phyloP scores from a whole-genome alignment of 106 monocot genomes.

The Vanilla planifolia region DNA sequence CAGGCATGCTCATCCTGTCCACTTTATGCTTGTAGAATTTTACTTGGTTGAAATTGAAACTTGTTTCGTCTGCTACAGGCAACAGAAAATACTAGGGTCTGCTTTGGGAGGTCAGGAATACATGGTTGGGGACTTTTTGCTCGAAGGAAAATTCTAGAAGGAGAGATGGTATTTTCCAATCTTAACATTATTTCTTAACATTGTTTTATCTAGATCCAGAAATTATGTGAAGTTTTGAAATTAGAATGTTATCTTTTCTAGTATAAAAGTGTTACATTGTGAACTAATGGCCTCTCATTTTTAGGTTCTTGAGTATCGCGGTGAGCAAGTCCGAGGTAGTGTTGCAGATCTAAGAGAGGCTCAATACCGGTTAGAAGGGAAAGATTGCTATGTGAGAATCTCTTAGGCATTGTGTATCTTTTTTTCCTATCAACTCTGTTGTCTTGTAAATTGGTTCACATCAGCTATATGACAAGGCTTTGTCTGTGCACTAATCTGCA shows the following conservation, averaged over 20 bases:
- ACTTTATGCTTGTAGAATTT: background rate
- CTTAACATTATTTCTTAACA: background rate
- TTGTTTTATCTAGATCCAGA: background rate
- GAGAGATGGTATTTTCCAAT: conserved; percentile 74
- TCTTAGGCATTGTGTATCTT: background rate
- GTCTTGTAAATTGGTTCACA: too few species aligned
- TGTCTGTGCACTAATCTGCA: too few species aligned
- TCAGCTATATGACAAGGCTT: too few species aligned
- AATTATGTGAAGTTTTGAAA: background rate
- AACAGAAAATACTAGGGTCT: conserved; percentile 78
- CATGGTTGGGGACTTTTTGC: conserved; percentile 99
- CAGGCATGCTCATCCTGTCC: conserved; percentile 32
- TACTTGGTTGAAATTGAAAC: background rate
- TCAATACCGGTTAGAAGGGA: conserved; percentile 54
- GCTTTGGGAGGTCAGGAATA: conserved; percentile 94
- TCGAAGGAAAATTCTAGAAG: conserved; percentile 83
- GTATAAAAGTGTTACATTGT: background rate
- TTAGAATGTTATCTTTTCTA: background rate
- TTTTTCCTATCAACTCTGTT: too few species aligned
- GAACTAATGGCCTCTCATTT: background rate
- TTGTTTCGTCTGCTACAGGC: conserved; percentile 30
- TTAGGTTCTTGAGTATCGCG: conserved; percentile 94
- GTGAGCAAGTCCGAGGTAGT: conserved; percentile 85
- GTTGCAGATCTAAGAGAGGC: conserved; percentile 88
- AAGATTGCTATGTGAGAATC: conserved; percentile 90